These are phyloP conservation scores for Leccinum subtestaceum DNA, from an alignment of 768 basidiomycete species.

Conservation along the genomic window DNA sequence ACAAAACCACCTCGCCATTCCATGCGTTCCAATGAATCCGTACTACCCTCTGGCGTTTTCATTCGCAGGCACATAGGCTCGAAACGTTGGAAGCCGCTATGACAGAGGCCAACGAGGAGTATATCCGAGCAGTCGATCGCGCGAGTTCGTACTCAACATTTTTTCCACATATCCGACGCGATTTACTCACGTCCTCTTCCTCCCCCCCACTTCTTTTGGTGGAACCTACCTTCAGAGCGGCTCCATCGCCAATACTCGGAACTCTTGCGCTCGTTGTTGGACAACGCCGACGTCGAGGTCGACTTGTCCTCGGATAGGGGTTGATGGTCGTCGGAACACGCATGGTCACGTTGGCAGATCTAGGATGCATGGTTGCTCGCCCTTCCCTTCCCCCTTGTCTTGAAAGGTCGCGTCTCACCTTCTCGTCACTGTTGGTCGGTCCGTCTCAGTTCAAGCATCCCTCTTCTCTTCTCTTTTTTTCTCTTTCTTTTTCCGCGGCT, in stretches of 20 bases:
- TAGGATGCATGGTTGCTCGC: neutral
- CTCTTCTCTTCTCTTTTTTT: neutral
- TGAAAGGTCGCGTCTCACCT: neutral
- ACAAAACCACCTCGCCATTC: neutral
- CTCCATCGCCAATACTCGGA: slow-evolving; percentile 61
- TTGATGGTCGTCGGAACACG: neutral
- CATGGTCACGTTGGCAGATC: neutral
- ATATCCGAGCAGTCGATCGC: slow-evolving; percentile 64
- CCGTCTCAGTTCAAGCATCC: neutral
- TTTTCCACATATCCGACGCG: too few species aligned
- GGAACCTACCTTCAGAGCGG: slow-evolving; percentile 40
- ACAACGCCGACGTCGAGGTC: slow-evolving; percentile 44
- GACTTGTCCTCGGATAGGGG: slow-evolving; percentile 13
- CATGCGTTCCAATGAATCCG: neutral
- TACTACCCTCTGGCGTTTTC: neutral
- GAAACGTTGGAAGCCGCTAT: slow-evolving; percentile 68
- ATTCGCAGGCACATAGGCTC: slow-evolving; percentile 59
- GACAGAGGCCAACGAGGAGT: slow-evolving; percentile 71
- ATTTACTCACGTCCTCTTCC: neutral
- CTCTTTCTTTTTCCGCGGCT: neutral
- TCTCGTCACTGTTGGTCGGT: neutral
- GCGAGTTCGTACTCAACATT: slow-evolving; percentile 55
- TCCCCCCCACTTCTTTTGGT: neutral
- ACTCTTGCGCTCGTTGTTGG: slow-evolving; percentile 54
- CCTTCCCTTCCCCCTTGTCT: too few species aligned